phyloP scores from a whole-genome alignment of 2,329 filamentous ascomycete genomes.

The Madurella mycetomatis region DNA sequence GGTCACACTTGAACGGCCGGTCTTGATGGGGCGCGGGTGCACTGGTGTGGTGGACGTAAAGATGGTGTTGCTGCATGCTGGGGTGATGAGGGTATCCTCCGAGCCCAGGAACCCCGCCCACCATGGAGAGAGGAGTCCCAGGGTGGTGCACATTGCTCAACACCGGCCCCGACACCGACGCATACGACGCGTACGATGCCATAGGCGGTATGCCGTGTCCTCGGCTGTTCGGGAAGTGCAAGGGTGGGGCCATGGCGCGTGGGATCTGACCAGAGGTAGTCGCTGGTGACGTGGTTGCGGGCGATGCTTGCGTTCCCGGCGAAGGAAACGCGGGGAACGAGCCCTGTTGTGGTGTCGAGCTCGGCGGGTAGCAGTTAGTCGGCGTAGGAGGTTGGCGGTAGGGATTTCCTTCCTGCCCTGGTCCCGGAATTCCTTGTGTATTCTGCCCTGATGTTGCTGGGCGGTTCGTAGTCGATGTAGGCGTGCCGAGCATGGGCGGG shows the following conservation, averaged over 20 bases:
- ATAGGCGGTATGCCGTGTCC: slow-evolving; percentile 28
- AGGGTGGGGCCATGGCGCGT: slow-evolving; percentile 29
- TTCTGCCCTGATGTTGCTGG: slow-evolving; percentile 13
- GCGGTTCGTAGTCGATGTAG: slow-evolving; percentile 8
- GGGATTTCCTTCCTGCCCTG: slow-evolving; percentile 7
- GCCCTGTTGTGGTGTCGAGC: slow-evolving; percentile 37
- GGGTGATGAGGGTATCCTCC: slow-evolving; percentile 11
- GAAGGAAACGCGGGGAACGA: slow-evolving; percentile 16
- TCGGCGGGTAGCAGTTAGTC: slow-evolving; percentile 28
- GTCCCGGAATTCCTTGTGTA: slow-evolving; percentile 21
- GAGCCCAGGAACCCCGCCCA: slow-evolving; percentile 37
- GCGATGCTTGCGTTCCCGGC: slow-evolving; percentile 13
- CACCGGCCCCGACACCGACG: slow-evolving; percentile 35
- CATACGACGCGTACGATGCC: slow-evolving; percentile 27
- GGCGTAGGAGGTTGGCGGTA: slow-evolving; percentile 12
- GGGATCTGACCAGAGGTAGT: slow-evolving; percentile 8
- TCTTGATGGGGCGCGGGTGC: slow-evolving; percentile 58
- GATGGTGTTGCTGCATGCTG: slow-evolving; percentile 39
- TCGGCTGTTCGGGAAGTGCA: slow-evolving; percentile 27
- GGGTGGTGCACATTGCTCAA: slow-evolving; percentile 28
- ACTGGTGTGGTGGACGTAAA: slow-evolving; percentile 53
- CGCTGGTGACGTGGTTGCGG: slow-evolving; percentile 5
- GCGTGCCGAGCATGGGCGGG: slow-evolving; percentile 17
- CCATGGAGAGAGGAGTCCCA: slow-evolving; percentile 54
- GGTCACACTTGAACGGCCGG: slow-evolving; percentile 89